phyloP scores from a whole-genome alignment of 2,329 filamentous ascomycete genomes.

The Cercospora sp. region DNA sequence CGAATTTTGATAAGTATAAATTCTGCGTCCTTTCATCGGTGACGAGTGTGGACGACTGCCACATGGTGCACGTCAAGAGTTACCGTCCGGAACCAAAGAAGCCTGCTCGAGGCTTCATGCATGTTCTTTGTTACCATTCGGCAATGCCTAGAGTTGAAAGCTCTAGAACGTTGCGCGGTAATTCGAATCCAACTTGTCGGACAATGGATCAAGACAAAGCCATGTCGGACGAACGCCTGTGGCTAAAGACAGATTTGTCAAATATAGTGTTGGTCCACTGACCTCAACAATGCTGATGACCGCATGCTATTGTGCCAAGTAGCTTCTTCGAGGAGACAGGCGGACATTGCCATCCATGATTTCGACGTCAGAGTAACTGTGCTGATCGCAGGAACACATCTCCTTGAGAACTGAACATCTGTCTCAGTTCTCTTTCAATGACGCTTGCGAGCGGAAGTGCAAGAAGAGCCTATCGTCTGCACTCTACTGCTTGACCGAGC shows the following conservation, averaged over 20 bases:
- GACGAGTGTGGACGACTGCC: not conserved
- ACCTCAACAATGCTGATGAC: conserved; percentile 1
- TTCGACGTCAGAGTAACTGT: not conserved
- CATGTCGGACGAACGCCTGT: conserved; percentile 6
- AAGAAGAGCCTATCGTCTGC: not conserved
- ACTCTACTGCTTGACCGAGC: not conserved
- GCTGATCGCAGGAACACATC: not conserved
- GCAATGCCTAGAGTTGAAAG: conserved; percentile 12
- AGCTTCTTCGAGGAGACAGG: not conserved
- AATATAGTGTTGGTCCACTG: not conserved
- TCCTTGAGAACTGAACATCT: not conserved
- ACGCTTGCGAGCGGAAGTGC: conserved; percentile 2
- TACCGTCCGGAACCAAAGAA: conserved; percentile 6
- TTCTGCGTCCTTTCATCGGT: conserved; percentile 7
- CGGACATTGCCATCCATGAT: not conserved
- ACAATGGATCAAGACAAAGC: conserved; percentile 18
- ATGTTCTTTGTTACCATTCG: conserved; percentile 11
- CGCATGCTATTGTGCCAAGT: conserved; percentile 11
- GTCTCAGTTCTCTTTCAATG: conserved; percentile 7
- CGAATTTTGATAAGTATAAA: conserved; percentile 10
- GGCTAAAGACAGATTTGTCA: conserved; percentile 10
- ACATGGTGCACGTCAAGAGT: conserved; percentile 13
- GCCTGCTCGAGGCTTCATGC: conserved; percentile 1
- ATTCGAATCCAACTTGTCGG: conserved; percentile 4
- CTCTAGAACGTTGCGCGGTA: conserved; percentile 8